Percentiles rank a stretch among this genome's conserved stretches.
Evolutionary conservation across 2,329 filamentous ascomycete genomes (phyloP).

Genomic region (Fusarium floridanum): DNA sequence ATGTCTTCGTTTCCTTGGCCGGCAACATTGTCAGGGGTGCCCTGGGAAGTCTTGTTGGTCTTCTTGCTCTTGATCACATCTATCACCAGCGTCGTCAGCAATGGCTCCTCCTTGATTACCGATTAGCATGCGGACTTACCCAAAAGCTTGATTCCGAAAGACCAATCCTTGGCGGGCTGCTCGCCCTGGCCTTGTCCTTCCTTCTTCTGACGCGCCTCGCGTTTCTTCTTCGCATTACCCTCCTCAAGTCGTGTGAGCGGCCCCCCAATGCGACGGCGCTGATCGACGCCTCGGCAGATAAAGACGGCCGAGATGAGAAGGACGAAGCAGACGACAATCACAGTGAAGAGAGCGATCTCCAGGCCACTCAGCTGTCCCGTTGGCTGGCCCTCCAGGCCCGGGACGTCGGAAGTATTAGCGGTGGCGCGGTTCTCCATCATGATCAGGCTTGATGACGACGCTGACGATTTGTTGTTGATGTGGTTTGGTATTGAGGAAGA

Average conservation of each 20-base stretch:
- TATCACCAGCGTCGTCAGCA: slow-evolving; percentile 7
- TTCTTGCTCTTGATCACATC: not conserved
- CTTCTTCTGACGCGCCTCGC: not conserved
- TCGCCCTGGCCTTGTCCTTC: not conserved
- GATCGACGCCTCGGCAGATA: slow-evolving; percentile 33
- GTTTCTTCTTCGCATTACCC: slow-evolving; percentile 13
- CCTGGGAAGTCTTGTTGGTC: not conserved
- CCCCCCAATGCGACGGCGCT: slow-evolving; percentile 18
- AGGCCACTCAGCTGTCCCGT: slow-evolving; percentile 35
- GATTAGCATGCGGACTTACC: slow-evolving; percentile 14
- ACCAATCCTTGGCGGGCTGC: not conserved
- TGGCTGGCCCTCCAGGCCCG: not conserved
- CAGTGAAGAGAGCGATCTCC: slow-evolving; percentile 48
- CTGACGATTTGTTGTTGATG: not conserved
- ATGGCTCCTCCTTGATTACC: not conserved
- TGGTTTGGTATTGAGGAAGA: not conserved
- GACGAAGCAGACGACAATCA: slow-evolving; percentile 40
- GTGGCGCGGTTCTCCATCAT: not conserved
- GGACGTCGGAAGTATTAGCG: slow-evolving; percentile 3
- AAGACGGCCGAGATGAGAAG: slow-evolving; percentile 42
- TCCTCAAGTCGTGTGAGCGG: slow-evolving; percentile 25
- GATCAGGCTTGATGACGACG: not conserved
- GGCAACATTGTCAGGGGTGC: not conserved
- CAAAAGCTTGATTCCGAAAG: not conserved
- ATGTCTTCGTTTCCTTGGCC: slow-evolving; percentile 5